A percentile compares a stretch with the other conserved stretches of the same genome.
phyloP scores from a whole-genome alignment of 2,329 filamentous ascomycete species.

The Fusarium ramigenum region DNA sequence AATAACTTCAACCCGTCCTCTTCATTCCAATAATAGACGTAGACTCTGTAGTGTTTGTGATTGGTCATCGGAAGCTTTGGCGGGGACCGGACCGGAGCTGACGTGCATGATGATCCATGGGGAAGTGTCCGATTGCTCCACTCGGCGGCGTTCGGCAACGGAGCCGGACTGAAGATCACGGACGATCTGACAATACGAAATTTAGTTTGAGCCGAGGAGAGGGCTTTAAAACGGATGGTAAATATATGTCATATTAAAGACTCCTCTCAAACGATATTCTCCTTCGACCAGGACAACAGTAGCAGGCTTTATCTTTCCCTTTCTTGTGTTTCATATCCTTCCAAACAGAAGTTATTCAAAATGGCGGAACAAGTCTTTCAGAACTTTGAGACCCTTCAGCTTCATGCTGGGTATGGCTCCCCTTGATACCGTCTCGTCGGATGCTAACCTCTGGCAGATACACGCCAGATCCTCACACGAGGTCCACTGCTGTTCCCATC shows the following conservation, averaged over 20 bases:
- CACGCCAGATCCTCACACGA: constrained; percentile 74
- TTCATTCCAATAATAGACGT: too few relatives aligned
- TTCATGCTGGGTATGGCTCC: constrained; percentile 77
- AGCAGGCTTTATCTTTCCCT: background rate
- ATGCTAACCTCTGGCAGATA: constrained; percentile 16
- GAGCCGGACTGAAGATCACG: background rate
- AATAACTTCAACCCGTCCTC: fast-evolving
- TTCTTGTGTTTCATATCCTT: background rate
- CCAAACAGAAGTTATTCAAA: background rate
- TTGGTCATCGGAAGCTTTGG: background rate
- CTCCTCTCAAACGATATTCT: background rate
- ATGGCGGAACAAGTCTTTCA: constrained; percentile 28
- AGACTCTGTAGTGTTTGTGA: background rate
- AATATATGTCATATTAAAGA: background rate
- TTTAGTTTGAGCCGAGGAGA: background rate
- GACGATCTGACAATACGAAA: background rate
- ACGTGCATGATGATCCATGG: background rate
- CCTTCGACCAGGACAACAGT: background rate
- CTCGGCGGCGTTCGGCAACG: background rate
- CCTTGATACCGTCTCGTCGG: background rate
- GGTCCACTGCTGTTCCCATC: constrained; percentile 91
- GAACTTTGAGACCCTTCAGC: constrained; percentile 85
- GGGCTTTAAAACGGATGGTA: fast-evolving
- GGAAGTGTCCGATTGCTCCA: background rate
- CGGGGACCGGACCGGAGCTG: background rate